Conservation (phyloP, 1,284 basidiomycete species). For the Malassezia psittaci region DNA sequence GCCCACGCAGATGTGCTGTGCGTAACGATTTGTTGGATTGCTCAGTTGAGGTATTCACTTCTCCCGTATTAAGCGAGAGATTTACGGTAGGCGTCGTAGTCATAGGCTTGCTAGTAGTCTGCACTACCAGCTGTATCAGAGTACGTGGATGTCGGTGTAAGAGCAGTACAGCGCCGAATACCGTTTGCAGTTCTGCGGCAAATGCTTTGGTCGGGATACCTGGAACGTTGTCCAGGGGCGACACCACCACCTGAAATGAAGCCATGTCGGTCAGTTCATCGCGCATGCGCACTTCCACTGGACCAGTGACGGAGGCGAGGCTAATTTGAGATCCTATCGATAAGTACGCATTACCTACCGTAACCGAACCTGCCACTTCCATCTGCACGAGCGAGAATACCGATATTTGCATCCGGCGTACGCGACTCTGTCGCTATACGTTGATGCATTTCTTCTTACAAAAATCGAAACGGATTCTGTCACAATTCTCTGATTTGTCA, state of each 20-base stretch:
- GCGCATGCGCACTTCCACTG: conserved; percentile 52
- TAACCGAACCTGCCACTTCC: conserved; percentile 33
- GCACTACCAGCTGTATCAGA: conserved; percentile 59
- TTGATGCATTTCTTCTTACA: conserved; percentile 3
- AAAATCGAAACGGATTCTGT: neutral
- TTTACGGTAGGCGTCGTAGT: conserved; percentile 5
- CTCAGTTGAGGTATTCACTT: neutral
- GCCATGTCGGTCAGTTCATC: conserved; percentile 53
- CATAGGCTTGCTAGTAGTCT: conserved; percentile 49
- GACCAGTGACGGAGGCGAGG: conserved; percentile 51
- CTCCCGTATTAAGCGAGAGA: conserved; percentile 1
- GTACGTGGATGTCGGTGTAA: conserved; percentile 53
- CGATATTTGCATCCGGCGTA: conserved; percentile 15
- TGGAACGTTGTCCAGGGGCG: conserved; percentile 51
- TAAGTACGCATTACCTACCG: conserved; percentile 21
- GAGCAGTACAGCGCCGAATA: conserved; percentile 46
- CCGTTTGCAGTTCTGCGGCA: conserved; percentile 11
- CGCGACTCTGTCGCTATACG: conserved; percentile 21
- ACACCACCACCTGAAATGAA: conserved; percentile 52
- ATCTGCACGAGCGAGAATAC: conserved; percentile 24
- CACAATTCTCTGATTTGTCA: neutral
- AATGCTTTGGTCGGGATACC: conserved; percentile 30
- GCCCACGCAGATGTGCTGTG: conserved; percentile 31
- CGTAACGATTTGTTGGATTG: neutral
- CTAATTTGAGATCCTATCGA: conserved; percentile 31